phyloP scores from a whole-genome alignment of 352 stramenopile genomes.

The Globisporangium recalcitrans region DNA sequence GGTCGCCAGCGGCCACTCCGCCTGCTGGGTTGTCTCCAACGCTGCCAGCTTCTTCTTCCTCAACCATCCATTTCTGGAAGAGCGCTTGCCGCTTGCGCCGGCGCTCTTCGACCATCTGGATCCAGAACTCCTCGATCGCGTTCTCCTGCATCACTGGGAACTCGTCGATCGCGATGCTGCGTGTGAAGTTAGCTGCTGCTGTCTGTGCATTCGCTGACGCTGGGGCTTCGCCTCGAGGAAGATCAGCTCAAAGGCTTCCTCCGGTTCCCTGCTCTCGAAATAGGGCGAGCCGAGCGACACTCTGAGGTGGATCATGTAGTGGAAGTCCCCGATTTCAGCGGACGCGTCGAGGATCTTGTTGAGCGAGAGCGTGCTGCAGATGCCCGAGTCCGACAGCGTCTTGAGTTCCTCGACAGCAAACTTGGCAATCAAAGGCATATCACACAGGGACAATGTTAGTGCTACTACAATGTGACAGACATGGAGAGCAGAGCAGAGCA shows the following conservation, averaged over 20 bases:
- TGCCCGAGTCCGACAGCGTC: conserved; percentile 59
- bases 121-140: conserved; percentile 75
- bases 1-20: background rate
- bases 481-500: background rate
- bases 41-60: conserved; percentile 2
- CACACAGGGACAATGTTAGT: background rate
- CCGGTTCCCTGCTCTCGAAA: conserved; percentile 48
- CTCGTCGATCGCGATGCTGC: conserved; percentile 76
- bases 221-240: conserved; percentile 61
- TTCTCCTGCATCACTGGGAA: conserved; percentile 84
- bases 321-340: conserved; percentile 69
- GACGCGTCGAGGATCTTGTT: conserved; percentile 43
- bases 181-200: conserved; percentile 23
- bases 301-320: conserved; percentile 70
- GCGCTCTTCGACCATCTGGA: conserved; percentile 56
- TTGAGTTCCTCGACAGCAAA: conserved; percentile 60
- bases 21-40: background rate
- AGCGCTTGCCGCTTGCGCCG: conserved; percentile 32
- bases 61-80: conserved; percentile 39
- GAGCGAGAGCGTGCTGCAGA: conserved; percentile 63
- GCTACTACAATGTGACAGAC: background rate
- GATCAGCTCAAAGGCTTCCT: conserved; percentile 70
- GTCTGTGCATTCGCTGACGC: conserved; percentile 3
- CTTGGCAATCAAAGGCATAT: conserved; percentile 16
- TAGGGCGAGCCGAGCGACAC: conserved; percentile 64